phyloP scores from a whole-genome alignment of 768 basidiomycete genomes.

The Rhodosporidiobolus sp. region DNA sequence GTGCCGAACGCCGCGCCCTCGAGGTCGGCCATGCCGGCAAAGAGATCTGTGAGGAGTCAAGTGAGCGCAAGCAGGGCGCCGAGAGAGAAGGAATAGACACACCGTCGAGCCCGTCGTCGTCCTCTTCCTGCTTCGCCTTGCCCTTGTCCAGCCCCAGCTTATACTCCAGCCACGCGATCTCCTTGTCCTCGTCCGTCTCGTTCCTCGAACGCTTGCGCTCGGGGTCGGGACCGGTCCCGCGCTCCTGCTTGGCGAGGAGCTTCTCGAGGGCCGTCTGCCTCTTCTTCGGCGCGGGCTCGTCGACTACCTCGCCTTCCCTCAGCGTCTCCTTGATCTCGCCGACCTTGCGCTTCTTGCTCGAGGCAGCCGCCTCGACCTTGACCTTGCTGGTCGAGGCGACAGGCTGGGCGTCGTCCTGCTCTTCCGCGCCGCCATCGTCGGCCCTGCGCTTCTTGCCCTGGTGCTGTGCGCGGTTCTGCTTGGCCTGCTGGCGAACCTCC shows the following conservation, averaged over 20 bases:
- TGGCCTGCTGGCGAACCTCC: constrained; percentile 25
- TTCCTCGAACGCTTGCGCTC: constrained; percentile 24
- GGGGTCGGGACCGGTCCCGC: constrained; percentile 8
- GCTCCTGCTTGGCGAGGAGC: constrained; percentile 33
- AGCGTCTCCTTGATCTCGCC: neutral
- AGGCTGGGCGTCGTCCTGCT: neutral
- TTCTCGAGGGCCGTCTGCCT: constrained; percentile 41
- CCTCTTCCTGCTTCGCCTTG: constrained; percentile 54
- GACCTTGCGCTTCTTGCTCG: constrained; percentile 2
- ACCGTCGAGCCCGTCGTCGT: constrained; percentile 85
- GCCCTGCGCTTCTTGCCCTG: neutral
- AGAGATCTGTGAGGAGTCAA: constrained; percentile 53
- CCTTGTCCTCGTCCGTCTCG: constrained; percentile 71
- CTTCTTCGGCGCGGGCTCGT: neutral
- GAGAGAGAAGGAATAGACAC: constrained; percentile 19
- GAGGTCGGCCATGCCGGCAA: constrained; percentile 56
- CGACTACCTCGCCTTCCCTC: neutral
- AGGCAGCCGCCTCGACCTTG: neutral
- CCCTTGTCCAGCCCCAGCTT: constrained; percentile 63
- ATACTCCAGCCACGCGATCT: constrained; percentile 77
- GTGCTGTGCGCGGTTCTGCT: constrained; percentile 23
- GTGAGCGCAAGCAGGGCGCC: neutral
- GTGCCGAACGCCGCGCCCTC: constrained; percentile 44
- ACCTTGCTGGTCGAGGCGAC: constrained; percentile 2
- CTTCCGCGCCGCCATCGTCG: neutral